These are phyloP conservation scores for Pisolithus marmoratus DNA, from an alignment of 768 basidiomycete species.

Conservation along the genomic window DNA sequence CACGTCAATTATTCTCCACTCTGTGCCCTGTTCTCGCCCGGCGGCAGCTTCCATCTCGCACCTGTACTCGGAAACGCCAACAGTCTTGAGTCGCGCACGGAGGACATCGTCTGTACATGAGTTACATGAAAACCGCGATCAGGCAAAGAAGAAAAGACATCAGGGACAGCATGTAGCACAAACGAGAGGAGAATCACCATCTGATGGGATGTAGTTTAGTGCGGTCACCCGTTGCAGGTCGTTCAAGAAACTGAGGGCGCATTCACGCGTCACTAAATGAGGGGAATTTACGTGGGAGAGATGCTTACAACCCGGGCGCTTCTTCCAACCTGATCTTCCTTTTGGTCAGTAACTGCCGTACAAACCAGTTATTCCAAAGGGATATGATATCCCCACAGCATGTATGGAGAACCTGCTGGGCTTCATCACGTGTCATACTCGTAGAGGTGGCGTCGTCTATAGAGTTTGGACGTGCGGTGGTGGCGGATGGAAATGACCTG, in stretches of 20 bases:
- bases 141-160: neutral
- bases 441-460: slow-evolving; percentile 19
- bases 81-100: slow-evolving; percentile 49
- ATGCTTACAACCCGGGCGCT: slow-evolving; percentile 42
- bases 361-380: slow-evolving; percentile 41
- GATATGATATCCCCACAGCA: slow-evolving; percentile 39
- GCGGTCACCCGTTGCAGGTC: slow-evolving; percentile 45
- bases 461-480: slow-evolving; percentile 18
- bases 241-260: slow-evolving; percentile 37
- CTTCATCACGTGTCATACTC: slow-evolving; percentile 26
- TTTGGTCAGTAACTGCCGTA: slow-evolving; percentile 36
- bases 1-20: slow-evolving; percentile 53
- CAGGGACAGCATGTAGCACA: neutral
- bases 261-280: neutral
- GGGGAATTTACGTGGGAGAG: neutral
- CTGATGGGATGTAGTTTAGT: slow-evolving; percentile 40
- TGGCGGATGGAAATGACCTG: slow-evolving; percentile 16
- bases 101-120: slow-evolving; percentile 42
- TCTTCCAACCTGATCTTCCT: slow-evolving; percentile 47
- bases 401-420: slow-evolving; percentile 35
- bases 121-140: neutral
- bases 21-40: slow-evolving; percentile 44
- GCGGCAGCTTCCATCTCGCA: slow-evolving; percentile 70
- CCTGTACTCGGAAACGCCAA: slow-evolving; percentile 77
- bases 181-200: slow-evolving; percentile 29